Evolutionary conservation across 148 eudicot species (phyloP), one percentile per base, ranked within the genome.

Genomic region (Tetragonia tetragonoides): DNA sequence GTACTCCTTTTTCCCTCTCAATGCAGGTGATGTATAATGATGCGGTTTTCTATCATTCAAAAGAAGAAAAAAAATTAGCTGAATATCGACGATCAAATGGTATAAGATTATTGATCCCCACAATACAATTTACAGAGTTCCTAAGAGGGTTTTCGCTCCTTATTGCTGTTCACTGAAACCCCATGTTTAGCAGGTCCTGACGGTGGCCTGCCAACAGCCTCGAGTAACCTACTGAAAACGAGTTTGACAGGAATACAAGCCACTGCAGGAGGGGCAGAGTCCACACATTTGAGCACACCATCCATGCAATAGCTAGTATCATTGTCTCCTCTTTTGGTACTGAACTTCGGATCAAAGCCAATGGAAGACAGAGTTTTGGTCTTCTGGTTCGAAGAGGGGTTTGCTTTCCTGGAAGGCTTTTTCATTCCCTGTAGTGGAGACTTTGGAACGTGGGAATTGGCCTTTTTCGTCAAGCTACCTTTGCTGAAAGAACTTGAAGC

Each of bases 191-290:
- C 78, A 77, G 86, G 84, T 84, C 89, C 80, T 68, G 89, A 89
- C 66, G 96, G 82, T 77, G 90, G 79, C 85, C 94, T 79, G 76
- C 89, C 88, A 84, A 86, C 82, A 85, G 87, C 93, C 84, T 93
- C 97, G 12, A 89, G 89, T 78, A 95, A 91, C 82, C 99, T 86
- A 87, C 97, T 89, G 80, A 91, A 95, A 16, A 92, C 98, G 66
- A 95, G 85, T 65, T 93, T 95, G 28, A 95, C 91, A 20, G 98
- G 98, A 70, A 95, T 91, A 84, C 97, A 95, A 69, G 99, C 92
- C 69, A 93, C 91, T 12, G 91, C 81, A 47, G 90, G 82, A n/a
- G 90, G 93, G 6, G 78, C 84, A 46, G 86, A 53, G 44, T 80
- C 90, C 53, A 79, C 75, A 3, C 89, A 73, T 83, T 91, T 95